A percentile compares a stretch with the other conserved stretches of the same genome.
Evolutionary conservation across 176 grass and related monocot species (phyloP).

Genomic region (Phyllostachys edulis): DNA sequence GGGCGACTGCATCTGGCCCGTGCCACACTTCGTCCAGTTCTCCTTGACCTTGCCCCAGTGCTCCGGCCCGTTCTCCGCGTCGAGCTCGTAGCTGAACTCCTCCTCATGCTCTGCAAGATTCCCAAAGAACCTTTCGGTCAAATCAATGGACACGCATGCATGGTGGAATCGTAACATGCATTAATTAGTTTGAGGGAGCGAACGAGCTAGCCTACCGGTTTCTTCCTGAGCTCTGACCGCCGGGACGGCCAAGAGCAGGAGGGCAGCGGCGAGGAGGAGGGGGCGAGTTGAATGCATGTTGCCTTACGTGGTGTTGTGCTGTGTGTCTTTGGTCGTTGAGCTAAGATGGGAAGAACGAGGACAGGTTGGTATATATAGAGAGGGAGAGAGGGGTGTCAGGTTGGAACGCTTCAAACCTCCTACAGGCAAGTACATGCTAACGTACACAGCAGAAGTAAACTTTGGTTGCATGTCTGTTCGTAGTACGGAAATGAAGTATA

Average conservation of each 20-base stretch:
- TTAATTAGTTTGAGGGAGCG: not conserved
- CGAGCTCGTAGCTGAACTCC: slow-evolving; percentile 54
- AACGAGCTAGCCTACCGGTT: slow-evolving; percentile 1
- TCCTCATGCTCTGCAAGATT: slow-evolving; percentile 41
- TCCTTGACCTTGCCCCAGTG: slow-evolving; percentile 56
- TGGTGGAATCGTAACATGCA: not conserved
- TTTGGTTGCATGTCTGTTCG: not conserved
- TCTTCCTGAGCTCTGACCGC: slow-evolving; percentile 36
- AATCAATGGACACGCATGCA: not conserved
- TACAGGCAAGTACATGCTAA: not conserved
- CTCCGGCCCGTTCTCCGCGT: slow-evolving; percentile 48
- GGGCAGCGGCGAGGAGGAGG: not conserved
- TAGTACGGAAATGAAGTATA: not conserved
- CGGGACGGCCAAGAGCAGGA: slow-evolving; percentile 21
- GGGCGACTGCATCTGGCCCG: slow-evolving; percentile 64
- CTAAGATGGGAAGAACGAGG: not conserved
- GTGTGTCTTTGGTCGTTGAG: not conserved
- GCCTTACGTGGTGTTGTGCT: not conserved
- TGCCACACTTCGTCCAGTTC: slow-evolving; percentile 59
- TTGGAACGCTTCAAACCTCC: slow-evolving; percentile 2
- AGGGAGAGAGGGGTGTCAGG: not conserved
- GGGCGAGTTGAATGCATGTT: not conserved
- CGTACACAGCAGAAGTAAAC: not conserved
- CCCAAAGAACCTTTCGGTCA: not conserved
- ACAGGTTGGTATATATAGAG: not conserved